Percentiles rank a stretch among this genome's conserved stretches.
These are phyloP conservation scores for Lentinula edodes DNA, from an alignment of 768 basidiomycete genomes.

Conservation along the genomic window DNA sequence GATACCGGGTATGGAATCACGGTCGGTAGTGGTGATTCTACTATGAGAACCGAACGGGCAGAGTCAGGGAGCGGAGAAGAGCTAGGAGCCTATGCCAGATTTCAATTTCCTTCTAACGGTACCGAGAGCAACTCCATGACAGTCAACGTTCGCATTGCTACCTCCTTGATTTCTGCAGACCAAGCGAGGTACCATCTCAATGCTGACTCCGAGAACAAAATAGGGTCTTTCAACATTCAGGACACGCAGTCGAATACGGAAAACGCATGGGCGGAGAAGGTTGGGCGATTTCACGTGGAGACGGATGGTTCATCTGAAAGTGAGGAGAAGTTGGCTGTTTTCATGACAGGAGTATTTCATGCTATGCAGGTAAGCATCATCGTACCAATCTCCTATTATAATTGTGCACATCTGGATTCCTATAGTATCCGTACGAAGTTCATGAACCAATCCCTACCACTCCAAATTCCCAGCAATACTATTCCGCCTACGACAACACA, in stretches of 20 bases:
- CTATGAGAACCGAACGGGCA: constrained; percentile 18
- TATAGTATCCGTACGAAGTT: constrained; percentile 73
- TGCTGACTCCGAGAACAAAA: constrained; percentile 36
- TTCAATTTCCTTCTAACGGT: constrained; percentile 24
- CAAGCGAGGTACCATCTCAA: constrained; percentile 54
- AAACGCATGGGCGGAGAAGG: constrained; percentile 51
- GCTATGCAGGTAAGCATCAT: constrained; percentile 42
- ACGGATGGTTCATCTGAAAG: constrained; percentile 33
- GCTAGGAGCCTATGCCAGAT: constrained; percentile 47
- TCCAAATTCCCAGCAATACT: constrained; percentile 34
- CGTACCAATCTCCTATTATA: neutral
- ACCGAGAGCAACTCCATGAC: constrained; percentile 5
- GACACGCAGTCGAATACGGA: constrained; percentile 44
- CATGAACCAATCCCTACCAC: constrained; percentile 33
- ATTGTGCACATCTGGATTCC: neutral
- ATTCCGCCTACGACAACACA: constrained; percentile 69
- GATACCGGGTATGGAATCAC: constrained; percentile 39
- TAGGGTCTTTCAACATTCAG: constrained; percentile 35
- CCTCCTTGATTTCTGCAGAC: constrained; percentile 69
- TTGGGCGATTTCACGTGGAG: constrained; percentile 41
- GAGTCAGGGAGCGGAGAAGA: constrained; percentile 32
- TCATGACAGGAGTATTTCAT: constrained; percentile 63
- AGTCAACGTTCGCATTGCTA: constrained; percentile 57
- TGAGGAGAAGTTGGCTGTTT: constrained; percentile 38
- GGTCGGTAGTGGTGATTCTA: constrained; percentile 31